phyloP scores from a whole-genome alignment of 1,139 yeast species.

The Komagataea norvegica region DNA sequence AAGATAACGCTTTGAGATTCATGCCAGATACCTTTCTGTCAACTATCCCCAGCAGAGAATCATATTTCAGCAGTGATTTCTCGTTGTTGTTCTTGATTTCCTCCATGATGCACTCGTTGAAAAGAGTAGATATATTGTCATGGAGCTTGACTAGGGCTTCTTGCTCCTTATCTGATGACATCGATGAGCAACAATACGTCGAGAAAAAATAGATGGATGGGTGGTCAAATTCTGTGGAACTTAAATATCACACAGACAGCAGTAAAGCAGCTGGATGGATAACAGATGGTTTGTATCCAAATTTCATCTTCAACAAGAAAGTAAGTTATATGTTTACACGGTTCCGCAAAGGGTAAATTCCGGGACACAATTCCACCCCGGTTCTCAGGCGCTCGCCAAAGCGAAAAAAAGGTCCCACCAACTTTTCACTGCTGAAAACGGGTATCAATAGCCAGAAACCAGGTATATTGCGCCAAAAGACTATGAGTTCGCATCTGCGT shows the following conservation, averaged over 20 bases:
- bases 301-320: neutral
- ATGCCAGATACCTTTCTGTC: constrained; percentile 10
- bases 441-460: no score
- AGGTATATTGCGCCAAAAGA: no score
- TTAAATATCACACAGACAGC: no score
- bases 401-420: no score
- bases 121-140: constrained; percentile 7
- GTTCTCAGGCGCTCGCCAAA: no score
- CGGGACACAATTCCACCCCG: constrained; percentile 7
- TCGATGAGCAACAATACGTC: neutral
- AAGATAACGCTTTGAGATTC: constrained; percentile 6
- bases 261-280: no score
- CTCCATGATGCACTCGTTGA: constrained; percentile 17
- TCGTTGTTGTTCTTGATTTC: constrained; percentile 23
- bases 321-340: neutral
- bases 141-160: constrained; percentile 8
- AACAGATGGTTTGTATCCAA: no score
- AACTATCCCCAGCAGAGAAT: constrained; percentile 11
- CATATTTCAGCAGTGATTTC: constrained; percentile 16
- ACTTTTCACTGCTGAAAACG: no score
- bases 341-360: constrained; percentile 10
- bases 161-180: no score
- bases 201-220: neutral
- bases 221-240: no score
- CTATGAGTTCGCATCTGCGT: constrained; percentile 7